Percentiles rank a stretch among this genome's conserved stretches.
Evolutionary conservation across 2,329 filamentous ascomycete genomes (phyloP).

Genomic region (Cercospora canescens): DNA sequence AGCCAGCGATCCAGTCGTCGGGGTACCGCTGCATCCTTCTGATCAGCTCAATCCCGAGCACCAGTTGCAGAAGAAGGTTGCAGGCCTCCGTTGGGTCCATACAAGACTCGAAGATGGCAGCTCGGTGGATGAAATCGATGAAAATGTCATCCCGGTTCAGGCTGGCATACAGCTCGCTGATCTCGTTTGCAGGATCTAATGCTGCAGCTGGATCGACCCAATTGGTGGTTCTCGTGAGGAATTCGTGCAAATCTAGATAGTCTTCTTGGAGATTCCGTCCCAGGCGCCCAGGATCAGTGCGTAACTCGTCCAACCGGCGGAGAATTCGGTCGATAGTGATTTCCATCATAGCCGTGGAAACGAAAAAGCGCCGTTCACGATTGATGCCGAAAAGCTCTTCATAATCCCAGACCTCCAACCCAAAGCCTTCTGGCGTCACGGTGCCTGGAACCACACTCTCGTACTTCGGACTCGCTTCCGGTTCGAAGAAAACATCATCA

Average conservation of each 20-base stretch:
- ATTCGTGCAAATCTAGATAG: not conserved
- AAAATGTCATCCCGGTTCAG: not conserved
- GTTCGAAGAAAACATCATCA: not conserved
- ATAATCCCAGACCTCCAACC: not conserved
- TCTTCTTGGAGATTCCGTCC: not conserved
- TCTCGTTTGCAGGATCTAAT: not conserved
- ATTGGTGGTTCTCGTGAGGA: not conserved
- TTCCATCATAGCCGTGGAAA: not conserved
- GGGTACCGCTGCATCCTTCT: not conserved
- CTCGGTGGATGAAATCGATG: not conserved
- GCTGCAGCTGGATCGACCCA: not conserved
- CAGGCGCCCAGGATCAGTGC: not conserved
- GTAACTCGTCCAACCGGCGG: not conserved
- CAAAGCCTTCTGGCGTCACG: slow-evolving; percentile 1
- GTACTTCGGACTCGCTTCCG: not conserved
- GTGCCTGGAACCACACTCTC: not conserved
- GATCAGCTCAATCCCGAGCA: not conserved
- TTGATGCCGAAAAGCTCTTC: not conserved
- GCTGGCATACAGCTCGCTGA: not conserved
- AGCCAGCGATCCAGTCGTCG: not conserved
- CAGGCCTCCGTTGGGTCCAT: not conserved
- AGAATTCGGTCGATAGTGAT: not conserved
- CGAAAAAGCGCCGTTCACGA: not conserved
- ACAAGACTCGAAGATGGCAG: not conserved
- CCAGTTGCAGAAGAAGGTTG: not conserved